Evolutionary conservation across 2,329 filamentous ascomycete genomes (phyloP).

Genomic region (Cryphonectria parasitica): DNA sequence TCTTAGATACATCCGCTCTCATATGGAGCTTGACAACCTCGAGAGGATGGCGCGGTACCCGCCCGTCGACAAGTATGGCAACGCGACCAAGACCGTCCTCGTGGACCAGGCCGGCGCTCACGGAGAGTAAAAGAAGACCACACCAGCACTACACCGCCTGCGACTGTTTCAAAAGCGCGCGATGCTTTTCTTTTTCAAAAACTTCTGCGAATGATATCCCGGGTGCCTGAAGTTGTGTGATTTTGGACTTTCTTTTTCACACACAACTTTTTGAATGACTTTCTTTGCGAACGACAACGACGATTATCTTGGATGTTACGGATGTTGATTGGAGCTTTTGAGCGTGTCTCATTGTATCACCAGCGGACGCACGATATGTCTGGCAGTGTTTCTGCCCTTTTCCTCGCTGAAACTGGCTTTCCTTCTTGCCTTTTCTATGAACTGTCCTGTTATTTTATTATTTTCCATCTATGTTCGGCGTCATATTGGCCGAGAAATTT

Average conservation of each 20-base stretch:
- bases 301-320: neutral
- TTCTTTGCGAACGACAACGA: neutral
- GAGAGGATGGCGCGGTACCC: constrained; percentile 78
- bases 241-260: neutral
- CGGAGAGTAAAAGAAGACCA: constrained; percentile 39
- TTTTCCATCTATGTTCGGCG: neutral
- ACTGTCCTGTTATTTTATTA: neutral
- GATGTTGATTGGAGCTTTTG: neutral
- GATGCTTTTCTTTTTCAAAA: neutral
- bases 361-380: neutral
- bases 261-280: neutral
- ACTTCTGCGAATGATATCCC: constrained; percentile 21
- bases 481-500: neutral
- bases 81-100: constrained; percentile 48
- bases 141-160: constrained; percentile 9
- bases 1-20: constrained; percentile 79
- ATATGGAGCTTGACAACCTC: constrained; percentile 78
- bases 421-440: neutral
- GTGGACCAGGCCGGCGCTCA: constrained; percentile 50
- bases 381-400: neutral
- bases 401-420: neutral
- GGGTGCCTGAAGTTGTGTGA: neutral
- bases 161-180: constrained; percentile 6
- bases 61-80: constrained; percentile 59
- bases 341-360: neutral